Percentiles rank a stretch among this genome's conserved stretches.
Evolutionary conservation across 2,329 filamentous ascomycete genomes (phyloP).

Genomic region (Dothiorella sarmentorum): DNA sequence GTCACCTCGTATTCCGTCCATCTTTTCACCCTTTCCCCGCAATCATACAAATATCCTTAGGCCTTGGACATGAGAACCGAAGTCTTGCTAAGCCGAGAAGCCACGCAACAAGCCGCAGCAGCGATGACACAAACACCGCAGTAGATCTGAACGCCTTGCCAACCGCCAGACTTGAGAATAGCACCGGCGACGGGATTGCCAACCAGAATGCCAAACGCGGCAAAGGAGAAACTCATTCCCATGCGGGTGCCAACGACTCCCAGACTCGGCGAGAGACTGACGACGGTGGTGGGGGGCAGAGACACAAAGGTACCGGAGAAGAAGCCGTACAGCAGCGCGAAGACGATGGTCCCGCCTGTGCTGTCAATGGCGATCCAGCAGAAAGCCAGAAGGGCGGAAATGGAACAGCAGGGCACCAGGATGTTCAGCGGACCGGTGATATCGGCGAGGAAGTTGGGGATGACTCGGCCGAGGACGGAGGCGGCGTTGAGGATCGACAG

Average conservation of each 20-base stretch:
- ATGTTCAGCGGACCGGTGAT: constrained; percentile 46
- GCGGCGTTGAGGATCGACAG: constrained; percentile 65
- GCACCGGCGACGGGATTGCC: constrained; percentile 58
- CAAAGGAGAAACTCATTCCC: constrained; percentile 53
- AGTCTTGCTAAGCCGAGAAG: not conserved
- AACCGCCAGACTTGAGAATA: not conserved
- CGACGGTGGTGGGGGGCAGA: constrained; percentile 46
- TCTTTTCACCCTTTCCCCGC: too few species aligned
- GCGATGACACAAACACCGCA: not conserved
- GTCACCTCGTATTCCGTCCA: too few species aligned
- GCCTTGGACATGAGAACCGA: not conserved
- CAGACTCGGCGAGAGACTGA: constrained; percentile 44
- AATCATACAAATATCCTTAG: not conserved
- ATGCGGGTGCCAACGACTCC: constrained; percentile 42
- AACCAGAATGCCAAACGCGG: constrained; percentile 50
- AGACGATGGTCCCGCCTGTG: constrained; percentile 37
- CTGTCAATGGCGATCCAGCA: not conserved
- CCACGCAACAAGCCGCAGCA: not conserved
- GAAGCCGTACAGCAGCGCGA: constrained; percentile 47
- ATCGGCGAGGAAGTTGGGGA: constrained; percentile 45
- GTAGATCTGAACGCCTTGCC: not conserved
- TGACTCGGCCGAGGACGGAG: constrained; percentile 43
- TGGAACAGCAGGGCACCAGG: constrained; percentile 41
- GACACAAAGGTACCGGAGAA: constrained; percentile 47
- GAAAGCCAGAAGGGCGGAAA: not conserved